A percentile compares a stretch with the other conserved stretches of the same genome.
phyloP scores from a whole-genome alignment of 176 grass and related monocot genomes.

The Carex parvula region DNA sequence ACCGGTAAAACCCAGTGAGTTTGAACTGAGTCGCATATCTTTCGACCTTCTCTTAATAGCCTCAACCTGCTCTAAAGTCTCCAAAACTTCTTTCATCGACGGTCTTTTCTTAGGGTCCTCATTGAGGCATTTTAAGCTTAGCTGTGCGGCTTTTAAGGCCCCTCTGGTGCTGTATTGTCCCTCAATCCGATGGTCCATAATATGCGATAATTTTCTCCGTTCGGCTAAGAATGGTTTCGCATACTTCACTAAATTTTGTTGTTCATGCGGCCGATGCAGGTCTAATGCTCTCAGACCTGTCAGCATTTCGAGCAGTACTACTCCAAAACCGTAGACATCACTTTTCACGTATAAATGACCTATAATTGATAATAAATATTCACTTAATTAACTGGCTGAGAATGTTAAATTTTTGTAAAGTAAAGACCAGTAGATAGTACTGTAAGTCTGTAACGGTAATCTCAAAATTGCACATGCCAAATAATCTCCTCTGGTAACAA shows the following conservation, averaged over 20 bases:
- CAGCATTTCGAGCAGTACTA: conserved; percentile 81
- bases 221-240: conserved; percentile 59
- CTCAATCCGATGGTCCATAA: conserved; percentile 66
- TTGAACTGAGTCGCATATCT: conserved; percentile 18
- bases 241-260: conserved; percentile 68
- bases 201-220: conserved; percentile 51
- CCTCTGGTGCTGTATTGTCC: conserved; percentile 75
- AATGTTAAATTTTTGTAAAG: background rate
- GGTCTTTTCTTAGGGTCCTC: conserved; percentile 67
- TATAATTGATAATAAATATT: conserved; percentile 10
- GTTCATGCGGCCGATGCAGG: conserved; percentile 23
- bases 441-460: background rate
- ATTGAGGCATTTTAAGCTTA: conserved; percentile 63
- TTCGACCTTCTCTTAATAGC: conserved; percentile 44
- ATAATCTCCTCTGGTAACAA: background rate
- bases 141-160: conserved; percentile 53
- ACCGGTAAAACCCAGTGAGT: background rate
- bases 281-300: conserved; percentile 63
- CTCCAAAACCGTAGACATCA: conserved; percentile 81
- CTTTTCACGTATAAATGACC: conserved; percentile 96
- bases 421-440: background rate
- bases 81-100: conserved; percentile 86
- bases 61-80: conserved; percentile 60
- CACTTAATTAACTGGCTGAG: background rate
- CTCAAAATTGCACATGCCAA: background rate